Evolutionary conservation across 2,329 filamentous ascomycete genomes (phyloP), one percentile per base, ranked within the genome.

Genomic region (Stemphylium lycopersici): DNA sequence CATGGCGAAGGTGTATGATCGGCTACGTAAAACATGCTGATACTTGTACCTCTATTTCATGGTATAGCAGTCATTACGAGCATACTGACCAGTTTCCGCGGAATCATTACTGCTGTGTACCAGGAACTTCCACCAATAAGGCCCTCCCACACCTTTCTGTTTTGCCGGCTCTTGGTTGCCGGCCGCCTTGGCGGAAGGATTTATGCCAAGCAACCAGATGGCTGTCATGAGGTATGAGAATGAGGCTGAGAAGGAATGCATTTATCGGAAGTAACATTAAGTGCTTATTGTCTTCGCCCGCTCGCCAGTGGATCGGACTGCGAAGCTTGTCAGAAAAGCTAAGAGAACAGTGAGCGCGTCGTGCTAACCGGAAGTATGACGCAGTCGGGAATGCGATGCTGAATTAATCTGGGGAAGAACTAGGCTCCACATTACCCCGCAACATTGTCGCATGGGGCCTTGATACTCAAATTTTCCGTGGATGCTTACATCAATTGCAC

Each of bases 361-460:
- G 37, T 2, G 29, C 32, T 36, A 53, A 32, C 50, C 50, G 44
- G 24, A 31, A 8, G 38, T 3, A 10, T 42, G 31, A 42, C 20
- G 13, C 22, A 32, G 5, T 6, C 22, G 20, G 34, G 22, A 33
- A 26, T 46, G 43, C 2, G 16, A 20, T 31, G 11, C 8, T 47
- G 32, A 32, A 52, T 41, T 52, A 40, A 33, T 54, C 39, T 33
- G 45, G 51, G 39, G 46, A 39, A 44, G 38, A 44, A 7, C 36
- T 50, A 51, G 22, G 31, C 52, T 52, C 52, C 52, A 44, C 51
- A 50, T 29, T 44, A 38, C 51, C 45, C 39, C 33, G 18, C 45
- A 43, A 12, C 37, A 13, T 26, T 24, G 13, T 12, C 15, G 6
- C 4, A 6, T 22, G 13, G 13, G 15, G 18, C 2, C 3, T 34